These are phyloP conservation scores for Ceratocystis destructans DNA, from an alignment of 2,329 filamentous ascomycete species.

Conservation along the genomic window DNA sequence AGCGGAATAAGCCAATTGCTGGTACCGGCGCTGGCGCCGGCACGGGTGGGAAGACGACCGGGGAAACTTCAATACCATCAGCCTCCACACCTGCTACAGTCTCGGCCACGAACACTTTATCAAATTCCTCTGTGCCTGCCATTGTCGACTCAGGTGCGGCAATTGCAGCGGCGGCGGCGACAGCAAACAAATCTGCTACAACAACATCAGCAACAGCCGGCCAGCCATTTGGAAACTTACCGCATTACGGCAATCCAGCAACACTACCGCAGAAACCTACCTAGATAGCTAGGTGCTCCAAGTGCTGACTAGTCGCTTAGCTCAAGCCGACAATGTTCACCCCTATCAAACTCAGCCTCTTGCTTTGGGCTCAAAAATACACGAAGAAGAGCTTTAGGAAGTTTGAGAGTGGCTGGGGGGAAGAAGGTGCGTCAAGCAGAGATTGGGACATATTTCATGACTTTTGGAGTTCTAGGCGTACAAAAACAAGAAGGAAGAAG, in stretches of 20 bases:
- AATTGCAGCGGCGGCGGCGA: not conserved
- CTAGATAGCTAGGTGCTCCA: conserved; percentile 1
- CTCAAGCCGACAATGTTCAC: too few species aligned
- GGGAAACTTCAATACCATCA: too few species aligned
- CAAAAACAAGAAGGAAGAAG: not conserved
- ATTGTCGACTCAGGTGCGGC: not conserved
- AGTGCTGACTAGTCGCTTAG: not conserved
- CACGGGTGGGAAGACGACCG: not conserved
- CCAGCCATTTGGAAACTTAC: conserved; percentile 39
- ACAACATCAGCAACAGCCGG: conserved; percentile 22
- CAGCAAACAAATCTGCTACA: not conserved
- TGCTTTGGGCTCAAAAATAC: too few species aligned
- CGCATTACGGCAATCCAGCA: conserved; percentile 46
- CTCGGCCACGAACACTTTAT: not conserved
- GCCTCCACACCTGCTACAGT: not conserved
- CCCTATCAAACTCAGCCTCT: too few species aligned
- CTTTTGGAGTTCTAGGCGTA: conserved; percentile 10
- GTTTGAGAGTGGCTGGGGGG: not conserved
- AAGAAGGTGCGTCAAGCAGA: not conserved
- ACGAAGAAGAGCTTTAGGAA: not conserved
- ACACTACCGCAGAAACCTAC: conserved; percentile 45
- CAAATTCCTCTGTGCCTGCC: not conserved
- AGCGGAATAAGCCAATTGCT: not conserved
- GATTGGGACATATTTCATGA: not conserved
- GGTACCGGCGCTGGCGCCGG: not conserved